These are phyloP conservation scores for Talaromyces sp. DNA, from an alignment of 2,329 filamentous ascomycete species.

Conservation along the genomic window DNA sequence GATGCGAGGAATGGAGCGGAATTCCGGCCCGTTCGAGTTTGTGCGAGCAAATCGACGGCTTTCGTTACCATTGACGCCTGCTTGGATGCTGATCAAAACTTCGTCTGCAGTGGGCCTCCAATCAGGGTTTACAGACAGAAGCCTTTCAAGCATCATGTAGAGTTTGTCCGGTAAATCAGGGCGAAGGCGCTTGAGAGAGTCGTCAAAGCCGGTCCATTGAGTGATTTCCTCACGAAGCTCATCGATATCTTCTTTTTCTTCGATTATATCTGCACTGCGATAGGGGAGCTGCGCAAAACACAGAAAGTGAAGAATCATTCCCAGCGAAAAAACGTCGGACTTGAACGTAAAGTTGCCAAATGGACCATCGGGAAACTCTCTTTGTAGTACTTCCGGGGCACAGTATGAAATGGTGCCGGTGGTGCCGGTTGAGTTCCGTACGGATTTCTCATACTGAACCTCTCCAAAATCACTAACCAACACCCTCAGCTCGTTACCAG, in stretches of 20 bases:
- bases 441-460: conserved; percentile 76
- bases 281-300: conserved; percentile 91
- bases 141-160: conserved; percentile 74
- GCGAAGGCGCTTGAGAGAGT: conserved; percentile 61
- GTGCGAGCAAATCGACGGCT: conserved; percentile 34
- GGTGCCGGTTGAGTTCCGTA: conserved; percentile 82
- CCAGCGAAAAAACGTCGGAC: conserved; percentile 95
- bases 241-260: conserved; percentile 83
- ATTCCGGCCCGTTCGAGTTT: conserved; percentile 26
- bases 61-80: conserved; percentile 50
- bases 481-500: conserved; percentile 66
- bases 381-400: conserved; percentile 82
- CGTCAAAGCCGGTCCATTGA: conserved; percentile 79
- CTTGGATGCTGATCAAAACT: conserved; percentile 72
- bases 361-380: conserved; percentile 57
- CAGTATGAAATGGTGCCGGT: conserved; percentile 98
- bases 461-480: conserved; percentile 98
- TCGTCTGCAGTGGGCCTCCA: conserved; percentile 81
- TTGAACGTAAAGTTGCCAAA: conserved; percentile 95
- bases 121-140: conserved; percentile 71
- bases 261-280: conserved; percentile 68
- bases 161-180: conserved; percentile 80
- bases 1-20: conserved; percentile 29
- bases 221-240: conserved; percentile 78
- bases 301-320: conserved; percentile 98